phyloP scores from a whole-genome alignment of 2,329 filamentous ascomycete genomes.

The Xylaria polymorpha region DNA sequence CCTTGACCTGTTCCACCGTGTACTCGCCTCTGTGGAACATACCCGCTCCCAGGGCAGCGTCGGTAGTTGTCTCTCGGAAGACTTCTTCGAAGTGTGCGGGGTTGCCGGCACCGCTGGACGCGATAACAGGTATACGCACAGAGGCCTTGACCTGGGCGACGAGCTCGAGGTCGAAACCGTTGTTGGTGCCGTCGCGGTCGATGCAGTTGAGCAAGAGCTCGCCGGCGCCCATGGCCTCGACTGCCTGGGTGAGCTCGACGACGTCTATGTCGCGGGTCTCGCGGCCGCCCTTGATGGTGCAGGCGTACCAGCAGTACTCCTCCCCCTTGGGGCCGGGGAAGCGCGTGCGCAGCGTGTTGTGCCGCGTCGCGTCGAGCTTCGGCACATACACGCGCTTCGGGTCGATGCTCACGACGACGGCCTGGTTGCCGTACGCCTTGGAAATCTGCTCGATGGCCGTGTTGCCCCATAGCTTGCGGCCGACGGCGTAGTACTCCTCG shows the following conservation, averaged over 20 bases:
- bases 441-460: slow-evolving; percentile 98
- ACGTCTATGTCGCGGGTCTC: slow-evolving; percentile 96
- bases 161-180: slow-evolving; percentile 92
- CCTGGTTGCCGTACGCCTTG: slow-evolving; percentile 92
- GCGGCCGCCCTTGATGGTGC: slow-evolving; percentile 94
- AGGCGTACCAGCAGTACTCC: slow-evolving; percentile 93
- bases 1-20: slow-evolving; percentile 93
- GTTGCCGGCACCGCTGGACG: slow-evolving; percentile 89
- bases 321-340: slow-evolving; percentile 81
- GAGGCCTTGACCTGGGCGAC: slow-evolving; percentile 88
- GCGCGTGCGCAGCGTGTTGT: slow-evolving; percentile 76
- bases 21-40: slow-evolving; percentile 99
- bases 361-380: slow-evolving; percentile 75
- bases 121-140: slow-evolving; percentile 92
- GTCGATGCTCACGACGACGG: slow-evolving; percentile 95
- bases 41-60: slow-evolving; percentile 93
- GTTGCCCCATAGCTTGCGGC: slow-evolving; percentile 76
- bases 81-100: slow-evolving; percentile 92
- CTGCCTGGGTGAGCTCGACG: slow-evolving; percentile 84
- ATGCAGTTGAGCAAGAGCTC: slow-evolving; percentile 98
- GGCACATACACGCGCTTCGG: slow-evolving; percentile 91
- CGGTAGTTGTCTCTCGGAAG: slow-evolving; percentile 84
- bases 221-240: slow-evolving; percentile 94
- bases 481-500: slow-evolving; percentile 84
- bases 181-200: slow-evolving; percentile 94